Evolutionary conservation across 1,139 yeast genomes (phyloP).

Genomic region (Yamadazyma jaroonii): DNA sequence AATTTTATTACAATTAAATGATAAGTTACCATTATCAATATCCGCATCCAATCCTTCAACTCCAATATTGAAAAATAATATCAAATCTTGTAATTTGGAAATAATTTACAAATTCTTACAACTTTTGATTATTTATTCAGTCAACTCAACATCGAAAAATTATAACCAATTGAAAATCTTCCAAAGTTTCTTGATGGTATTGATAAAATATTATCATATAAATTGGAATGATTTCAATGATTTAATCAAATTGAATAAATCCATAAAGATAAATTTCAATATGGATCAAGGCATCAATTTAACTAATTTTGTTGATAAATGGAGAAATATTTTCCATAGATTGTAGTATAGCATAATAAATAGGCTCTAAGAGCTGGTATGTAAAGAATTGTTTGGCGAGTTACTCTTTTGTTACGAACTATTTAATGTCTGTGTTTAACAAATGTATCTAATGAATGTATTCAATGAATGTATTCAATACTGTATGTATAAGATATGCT

Average conservation of each 20-base stretch:
- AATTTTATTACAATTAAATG: constrained; percentile 37
- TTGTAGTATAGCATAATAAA: constrained; percentile 1
- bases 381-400: too few relatives aligned
- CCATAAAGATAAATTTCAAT: constrained; percentile 38
- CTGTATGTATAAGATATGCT: too few relatives aligned
- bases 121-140: constrained; percentile 34
- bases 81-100: constrained; percentile 26
- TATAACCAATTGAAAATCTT: constrained; percentile 31
- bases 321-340: constrained; percentile 29
- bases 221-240: constrained; percentile 41
- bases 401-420: not conserved
- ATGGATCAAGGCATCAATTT: constrained; percentile 32
- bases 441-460: not conserved
- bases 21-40: constrained; percentile 41
- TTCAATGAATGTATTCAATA: too few relatives aligned
- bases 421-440: not conserved
- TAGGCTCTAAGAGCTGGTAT: too few relatives aligned
- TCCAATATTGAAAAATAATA: constrained; percentile 28
- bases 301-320: constrained; percentile 38
- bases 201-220: constrained; percentile 41
- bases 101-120: constrained; percentile 32
- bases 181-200: constrained; percentile 33
- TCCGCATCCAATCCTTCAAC: constrained; percentile 49
- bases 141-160: constrained; percentile 30
- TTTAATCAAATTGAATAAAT: constrained; percentile 30